Evolutionary conservation across 257 asterid genomes (phyloP).

Genomic region (Solanum clarkiae): DNA sequence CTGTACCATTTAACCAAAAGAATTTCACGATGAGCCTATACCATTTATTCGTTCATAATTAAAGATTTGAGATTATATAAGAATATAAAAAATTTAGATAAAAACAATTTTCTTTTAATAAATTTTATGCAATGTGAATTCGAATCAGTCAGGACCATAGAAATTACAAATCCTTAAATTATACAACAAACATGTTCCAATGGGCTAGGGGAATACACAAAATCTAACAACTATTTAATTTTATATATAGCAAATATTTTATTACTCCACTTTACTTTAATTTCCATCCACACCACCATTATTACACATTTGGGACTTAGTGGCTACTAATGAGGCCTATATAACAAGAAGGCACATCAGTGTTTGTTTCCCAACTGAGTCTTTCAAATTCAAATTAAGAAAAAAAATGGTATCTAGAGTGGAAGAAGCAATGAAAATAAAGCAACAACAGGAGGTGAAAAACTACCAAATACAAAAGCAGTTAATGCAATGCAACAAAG

Average conservation of each 20-base stretch:
- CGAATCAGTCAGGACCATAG: too few relatives aligned
- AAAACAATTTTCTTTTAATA: too few relatives aligned
- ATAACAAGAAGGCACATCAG: background rate
- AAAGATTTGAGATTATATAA: background rate
- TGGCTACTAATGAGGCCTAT: background rate
- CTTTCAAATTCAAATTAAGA: background rate
- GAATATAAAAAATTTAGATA: background rate
- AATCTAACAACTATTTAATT: background rate
- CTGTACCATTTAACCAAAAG: background rate
- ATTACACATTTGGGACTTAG: background rate
- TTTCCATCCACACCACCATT: background rate
- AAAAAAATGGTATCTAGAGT: constrained; percentile 41
- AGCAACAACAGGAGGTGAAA: constrained; percentile 10
- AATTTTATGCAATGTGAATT: background rate
- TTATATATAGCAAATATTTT: background rate
- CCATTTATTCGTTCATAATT: background rate
- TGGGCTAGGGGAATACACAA: background rate
- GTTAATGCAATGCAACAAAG: constrained; percentile 39
- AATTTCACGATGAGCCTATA: too few relatives aligned
- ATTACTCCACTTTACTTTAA: background rate
- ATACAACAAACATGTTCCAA: background rate
- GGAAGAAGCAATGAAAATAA: constrained; percentile 25
- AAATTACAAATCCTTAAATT: background rate
- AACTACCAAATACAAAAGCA: constrained; percentile 6
- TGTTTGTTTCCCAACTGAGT: background rate